Evolutionary conservation across 192 early-diverging fungal species (phyloP).

Genomic region (Podila clonocystis): DNA sequence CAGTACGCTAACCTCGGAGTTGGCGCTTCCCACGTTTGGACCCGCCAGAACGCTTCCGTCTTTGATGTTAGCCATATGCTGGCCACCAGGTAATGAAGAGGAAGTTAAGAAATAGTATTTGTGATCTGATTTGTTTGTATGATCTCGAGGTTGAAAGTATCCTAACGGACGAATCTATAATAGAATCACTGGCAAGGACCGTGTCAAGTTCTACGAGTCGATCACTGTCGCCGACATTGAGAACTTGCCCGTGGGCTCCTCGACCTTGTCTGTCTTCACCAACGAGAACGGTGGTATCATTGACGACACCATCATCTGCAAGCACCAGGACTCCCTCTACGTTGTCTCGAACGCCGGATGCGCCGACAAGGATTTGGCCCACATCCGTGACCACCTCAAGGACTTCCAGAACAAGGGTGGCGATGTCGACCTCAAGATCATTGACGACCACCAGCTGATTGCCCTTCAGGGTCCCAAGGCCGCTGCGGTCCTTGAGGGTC

Average conservation of each 20-base stretch:
- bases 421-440: slow-evolving; percentile 86
- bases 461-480: slow-evolving; percentile 95
- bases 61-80: slow-evolving; percentile 99
- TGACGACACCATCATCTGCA: slow-evolving; percentile 97
- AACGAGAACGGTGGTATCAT: slow-evolving; percentile 98
- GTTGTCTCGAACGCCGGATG: slow-evolving; percentile 97
- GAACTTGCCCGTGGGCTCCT: slow-evolving; percentile 78
- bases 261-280: slow-evolving; percentile 93
- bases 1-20: slow-evolving; percentile 87
- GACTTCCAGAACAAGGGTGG: slow-evolving; percentile 90
- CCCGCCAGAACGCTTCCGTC: slow-evolving; percentile 88
- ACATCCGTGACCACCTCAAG: slow-evolving; percentile 82
- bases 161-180: background rate
- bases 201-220: slow-evolving; percentile 86
- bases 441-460: slow-evolving; percentile 88
- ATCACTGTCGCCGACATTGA: slow-evolving; percentile 90
- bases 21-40: slow-evolving; percentile 90
- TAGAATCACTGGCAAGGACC: slow-evolving; percentile 88
- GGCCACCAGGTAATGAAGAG: slow-evolving; percentile 76
- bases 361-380: slow-evolving; percentile 94
- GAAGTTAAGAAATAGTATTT: background rate
- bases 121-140: background rate
- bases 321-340: slow-evolving; percentile 82
- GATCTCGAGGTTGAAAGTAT: background rate
- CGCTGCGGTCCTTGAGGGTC: slow-evolving; percentile 69